These are phyloP conservation scores for Hypholoma fasciculare DNA, from an alignment of 768 basidiomycete genomes.

Conservation along the genomic window DNA sequence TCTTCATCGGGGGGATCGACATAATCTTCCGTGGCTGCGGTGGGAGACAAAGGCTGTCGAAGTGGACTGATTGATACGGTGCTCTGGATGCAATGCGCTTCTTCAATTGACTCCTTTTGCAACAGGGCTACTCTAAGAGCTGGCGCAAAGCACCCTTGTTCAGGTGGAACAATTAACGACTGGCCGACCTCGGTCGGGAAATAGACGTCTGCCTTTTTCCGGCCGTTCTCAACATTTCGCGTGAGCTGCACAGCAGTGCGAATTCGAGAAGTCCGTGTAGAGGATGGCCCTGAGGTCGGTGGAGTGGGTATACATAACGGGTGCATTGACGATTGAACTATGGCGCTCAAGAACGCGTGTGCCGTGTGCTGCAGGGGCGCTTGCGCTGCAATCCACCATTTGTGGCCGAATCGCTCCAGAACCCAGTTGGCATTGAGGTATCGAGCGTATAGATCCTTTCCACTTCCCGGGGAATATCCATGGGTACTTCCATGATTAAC, in stretches of 20 bases:
- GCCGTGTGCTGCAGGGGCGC: slow-evolving; percentile 72
- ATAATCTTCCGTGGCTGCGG: slow-evolving; percentile 12
- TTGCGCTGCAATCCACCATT: slow-evolving; percentile 86
- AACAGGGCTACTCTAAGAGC: slow-evolving; percentile 62
- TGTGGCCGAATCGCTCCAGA: slow-evolving; percentile 67
- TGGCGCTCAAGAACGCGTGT: slow-evolving; percentile 75
- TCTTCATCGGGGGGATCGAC: slow-evolving; percentile 27
- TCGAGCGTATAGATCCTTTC: slow-evolving; percentile 29
- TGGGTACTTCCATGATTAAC: slow-evolving; percentile 30
- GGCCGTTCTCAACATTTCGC: slow-evolving; percentile 64
- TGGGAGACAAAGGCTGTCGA: background rate
- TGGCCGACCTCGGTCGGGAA: slow-evolving; percentile 66
- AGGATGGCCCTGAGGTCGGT: background rate
- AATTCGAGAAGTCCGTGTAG: slow-evolving; percentile 42
- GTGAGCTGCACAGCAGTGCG: slow-evolving; percentile 86
- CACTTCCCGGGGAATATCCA: slow-evolving; percentile 8
- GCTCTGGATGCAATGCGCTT: slow-evolving; percentile 63
- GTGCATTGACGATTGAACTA: slow-evolving; percentile 47
- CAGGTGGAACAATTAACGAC: slow-evolving; percentile 45
- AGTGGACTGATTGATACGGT: slow-evolving; percentile 54
- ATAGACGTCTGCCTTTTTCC: slow-evolving; percentile 76
- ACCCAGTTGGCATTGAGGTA: slow-evolving; percentile 91
- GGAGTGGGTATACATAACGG: slow-evolving; percentile 29
- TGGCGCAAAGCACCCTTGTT: slow-evolving; percentile 36
- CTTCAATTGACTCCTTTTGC: slow-evolving; percentile 42